Conservation (phyloP, 1,139 yeast species). For the Nakaseomyces delphensis region DNA sequence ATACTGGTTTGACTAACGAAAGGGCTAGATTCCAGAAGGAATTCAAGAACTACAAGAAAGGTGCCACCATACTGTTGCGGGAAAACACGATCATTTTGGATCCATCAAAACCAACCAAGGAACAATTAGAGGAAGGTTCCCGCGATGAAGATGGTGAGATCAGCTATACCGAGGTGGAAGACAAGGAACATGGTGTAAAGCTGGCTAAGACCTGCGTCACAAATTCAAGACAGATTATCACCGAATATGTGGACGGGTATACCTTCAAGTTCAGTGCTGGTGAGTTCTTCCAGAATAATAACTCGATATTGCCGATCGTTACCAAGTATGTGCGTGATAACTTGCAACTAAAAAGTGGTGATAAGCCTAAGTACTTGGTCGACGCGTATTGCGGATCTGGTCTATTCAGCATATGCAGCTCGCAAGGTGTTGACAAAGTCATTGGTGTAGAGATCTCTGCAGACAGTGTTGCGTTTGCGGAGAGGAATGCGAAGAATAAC, state of each 20-base stretch:
- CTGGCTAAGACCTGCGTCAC: conserved; percentile 44
- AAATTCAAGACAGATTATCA: conserved; percentile 66
- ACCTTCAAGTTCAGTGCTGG: conserved; percentile 86
- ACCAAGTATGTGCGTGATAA: conserved; percentile 72
- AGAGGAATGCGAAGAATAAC: conserved; percentile 67
- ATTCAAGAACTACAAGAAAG: conserved; percentile 56
- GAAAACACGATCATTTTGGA: conserved; percentile 51
- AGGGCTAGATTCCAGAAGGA: conserved; percentile 45
- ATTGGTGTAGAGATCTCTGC: conserved; percentile 93
- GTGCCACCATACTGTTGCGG: conserved; percentile 79
- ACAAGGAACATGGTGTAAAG: conserved; percentile 22
- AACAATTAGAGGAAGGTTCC: conserved; percentile 39
- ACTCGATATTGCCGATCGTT: conserved; percentile 76
- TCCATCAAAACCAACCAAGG: conserved; percentile 26
- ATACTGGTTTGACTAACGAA: conserved; percentile 67
- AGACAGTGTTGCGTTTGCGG: conserved; percentile 83
- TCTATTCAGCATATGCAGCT: conserved; percentile 78
- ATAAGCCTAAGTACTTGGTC: conserved; percentile 50
- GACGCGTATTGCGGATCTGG: conserved; percentile 99
- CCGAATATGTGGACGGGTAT: conserved; percentile 65
- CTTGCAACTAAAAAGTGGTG: conserved; percentile 41
- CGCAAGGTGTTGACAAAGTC: conserved; percentile 67
- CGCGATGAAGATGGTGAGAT: conserved; percentile 36
- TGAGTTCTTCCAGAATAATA: conserved; percentile 92
- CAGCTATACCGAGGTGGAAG: conserved; percentile 24